phyloP scores from a whole-genome alignment of 148 eudicot species.

The Euryodendron excelsum region DNA sequence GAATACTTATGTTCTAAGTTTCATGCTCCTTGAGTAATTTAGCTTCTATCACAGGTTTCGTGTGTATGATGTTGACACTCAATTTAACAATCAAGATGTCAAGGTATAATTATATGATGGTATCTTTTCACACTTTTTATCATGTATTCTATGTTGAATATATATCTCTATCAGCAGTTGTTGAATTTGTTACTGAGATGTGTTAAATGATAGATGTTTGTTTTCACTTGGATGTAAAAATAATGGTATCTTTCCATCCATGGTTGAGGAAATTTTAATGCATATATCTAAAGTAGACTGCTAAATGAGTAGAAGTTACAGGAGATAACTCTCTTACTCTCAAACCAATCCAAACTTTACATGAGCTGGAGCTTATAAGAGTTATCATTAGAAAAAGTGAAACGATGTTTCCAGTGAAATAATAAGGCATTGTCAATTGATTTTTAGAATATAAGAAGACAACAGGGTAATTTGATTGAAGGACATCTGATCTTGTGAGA shows the following conservation, averaged over 20 bases:
- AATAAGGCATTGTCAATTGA: background rate
- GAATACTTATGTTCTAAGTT: slow-evolving; percentile 2
- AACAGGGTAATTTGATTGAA: background rate
- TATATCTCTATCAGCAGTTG: background rate
- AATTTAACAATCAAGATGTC: slow-evolving; percentile 66
- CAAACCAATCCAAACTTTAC: background rate
- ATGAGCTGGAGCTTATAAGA: background rate
- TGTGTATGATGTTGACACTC: slow-evolving; percentile 90
- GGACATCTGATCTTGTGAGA: background rate
- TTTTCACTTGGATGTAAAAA: background rate
- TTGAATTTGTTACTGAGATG: background rate
- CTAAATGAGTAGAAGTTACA: background rate
- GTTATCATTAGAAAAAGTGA: background rate
- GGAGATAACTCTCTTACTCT: background rate
- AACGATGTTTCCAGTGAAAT: background rate
- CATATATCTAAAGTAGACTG: background rate
- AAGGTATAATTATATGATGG: slow-evolving; percentile 49
- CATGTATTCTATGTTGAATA: background rate
- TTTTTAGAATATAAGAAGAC: background rate
- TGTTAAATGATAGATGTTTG: background rate
- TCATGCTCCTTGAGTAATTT: slow-evolving; percentile 20
- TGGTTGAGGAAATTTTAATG: background rate
- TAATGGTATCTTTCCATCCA: background rate
- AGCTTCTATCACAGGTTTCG: slow-evolving; percentile 62
- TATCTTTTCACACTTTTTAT: background rate